Percentiles rank a stretch among this genome's conserved stretches.
phyloP scores from a whole-genome alignment of 1,284 basidiomycete species.

The Macrocystidia cucumis region DNA sequence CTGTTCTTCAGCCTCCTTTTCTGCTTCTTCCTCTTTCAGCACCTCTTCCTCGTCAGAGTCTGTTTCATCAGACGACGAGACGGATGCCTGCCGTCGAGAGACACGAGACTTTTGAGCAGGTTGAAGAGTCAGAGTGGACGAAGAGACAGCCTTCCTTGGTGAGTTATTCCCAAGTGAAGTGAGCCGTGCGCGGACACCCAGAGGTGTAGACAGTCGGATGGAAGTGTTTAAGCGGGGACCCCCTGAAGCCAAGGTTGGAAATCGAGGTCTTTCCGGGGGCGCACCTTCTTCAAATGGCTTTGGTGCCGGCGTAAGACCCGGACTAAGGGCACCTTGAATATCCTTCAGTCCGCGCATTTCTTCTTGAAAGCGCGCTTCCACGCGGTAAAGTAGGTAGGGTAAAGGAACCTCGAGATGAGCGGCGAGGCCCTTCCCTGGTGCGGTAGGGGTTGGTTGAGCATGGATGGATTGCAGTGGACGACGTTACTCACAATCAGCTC shows the following conservation, averaged over 20 bases:
- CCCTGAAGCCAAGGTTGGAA: conserved; percentile 17
- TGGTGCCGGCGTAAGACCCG: conserved; percentile 21
- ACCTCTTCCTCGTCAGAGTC: conserved; percentile 57
- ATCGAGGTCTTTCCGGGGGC: conserved; percentile 21
- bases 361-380: conserved; percentile 73
- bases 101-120: conserved; percentile 30
- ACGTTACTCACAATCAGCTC: conserved; percentile 65
- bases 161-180: conserved; percentile 54
- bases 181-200: conserved; percentile 59
- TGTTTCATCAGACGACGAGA: conserved; percentile 35
- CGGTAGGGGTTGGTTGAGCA: too few species aligned
- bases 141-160: conserved; percentile 38
- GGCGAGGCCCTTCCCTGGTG: conserved; percentile 70
- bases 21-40: conserved; percentile 57
- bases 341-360: conserved; percentile 70
- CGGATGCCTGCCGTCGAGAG: conserved; percentile 30
- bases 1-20: conserved; percentile 57
- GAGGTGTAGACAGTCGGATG: conserved; percentile 36
- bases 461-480: too few species aligned
- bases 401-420: conserved; percentile 71
- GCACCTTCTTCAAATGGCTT: conserved; percentile 24
- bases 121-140: conserved; percentile 60
- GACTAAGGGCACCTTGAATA: conserved; percentile 50
- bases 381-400: conserved; percentile 74
- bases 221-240: conserved; percentile 27